Conservation (phyloP, 768 basidiomycete species). For the Tulasnella sp. region DNA sequence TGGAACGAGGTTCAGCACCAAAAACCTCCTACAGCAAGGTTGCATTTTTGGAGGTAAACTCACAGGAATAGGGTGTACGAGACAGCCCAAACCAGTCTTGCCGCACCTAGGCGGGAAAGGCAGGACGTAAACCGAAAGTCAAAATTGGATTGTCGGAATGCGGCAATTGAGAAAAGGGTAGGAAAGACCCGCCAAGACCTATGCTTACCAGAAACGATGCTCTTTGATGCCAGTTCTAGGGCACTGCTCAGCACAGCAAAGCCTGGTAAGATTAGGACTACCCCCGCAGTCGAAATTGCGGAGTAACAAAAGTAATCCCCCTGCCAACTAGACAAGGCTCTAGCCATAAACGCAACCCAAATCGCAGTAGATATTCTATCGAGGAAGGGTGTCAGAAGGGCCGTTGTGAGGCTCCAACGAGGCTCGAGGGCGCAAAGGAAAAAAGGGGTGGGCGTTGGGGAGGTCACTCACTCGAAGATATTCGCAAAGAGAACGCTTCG, state of each 20-base stretch:
- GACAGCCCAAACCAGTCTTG: constrained; percentile 67
- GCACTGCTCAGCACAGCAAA: constrained; percentile 80
- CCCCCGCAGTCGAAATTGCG: constrained; percentile 80
- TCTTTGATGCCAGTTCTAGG: constrained; percentile 78
- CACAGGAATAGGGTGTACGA: constrained; percentile 74
- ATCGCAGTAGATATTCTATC: constrained; percentile 75
- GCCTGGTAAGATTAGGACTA: constrained; percentile 84
- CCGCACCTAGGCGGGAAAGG: constrained; percentile 72
- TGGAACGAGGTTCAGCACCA: constrained; percentile 25
- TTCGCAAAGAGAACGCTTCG: constrained; percentile 80
- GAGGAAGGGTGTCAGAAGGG: constrained; percentile 11
- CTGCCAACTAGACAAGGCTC: constrained; percentile 75
- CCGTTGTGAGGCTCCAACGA: background rate
- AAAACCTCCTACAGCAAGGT: background rate
- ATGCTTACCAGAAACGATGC: constrained; percentile 54
- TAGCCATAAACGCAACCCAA: constrained; percentile 71
- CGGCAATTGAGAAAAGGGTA: background rate
- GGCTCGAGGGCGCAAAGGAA: background rate
- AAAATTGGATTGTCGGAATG: background rate
- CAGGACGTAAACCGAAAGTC: constrained; percentile 26
- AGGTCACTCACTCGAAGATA: constrained; percentile 75
- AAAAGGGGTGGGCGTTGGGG: background rate
- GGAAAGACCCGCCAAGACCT: background rate
- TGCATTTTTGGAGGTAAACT: background rate
- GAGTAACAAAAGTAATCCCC: constrained; percentile 84